Percentiles rank a stretch among this genome's conserved stretches.
These are phyloP conservation scores for Leishmania aethiopica DNA, from an alignment of 208 protist species.

Conservation along the genomic window DNA sequence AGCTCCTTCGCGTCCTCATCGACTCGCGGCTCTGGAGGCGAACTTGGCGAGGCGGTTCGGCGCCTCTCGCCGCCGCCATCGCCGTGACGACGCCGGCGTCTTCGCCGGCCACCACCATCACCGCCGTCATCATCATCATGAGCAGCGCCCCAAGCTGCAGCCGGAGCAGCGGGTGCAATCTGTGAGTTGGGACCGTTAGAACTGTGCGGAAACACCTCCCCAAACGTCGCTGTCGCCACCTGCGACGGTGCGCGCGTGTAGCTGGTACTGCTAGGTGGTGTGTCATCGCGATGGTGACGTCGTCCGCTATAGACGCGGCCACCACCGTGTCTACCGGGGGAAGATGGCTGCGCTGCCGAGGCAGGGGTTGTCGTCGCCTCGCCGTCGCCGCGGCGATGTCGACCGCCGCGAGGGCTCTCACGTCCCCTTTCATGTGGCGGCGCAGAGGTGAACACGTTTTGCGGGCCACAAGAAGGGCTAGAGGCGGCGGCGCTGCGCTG, in stretches of 20 bases:
- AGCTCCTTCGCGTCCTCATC: not conserved
- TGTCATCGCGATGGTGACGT: constrained; percentile 6
- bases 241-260: constrained; percentile 18
- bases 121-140: not conserved
- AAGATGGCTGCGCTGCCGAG: not conserved
- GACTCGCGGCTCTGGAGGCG: not conserved
- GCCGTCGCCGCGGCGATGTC: not conserved
- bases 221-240: constrained; percentile 2
- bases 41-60: not conserved
- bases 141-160: not conserved
- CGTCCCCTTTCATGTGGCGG: not conserved
- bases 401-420: constrained; percentile 1
- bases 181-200: not conserved
- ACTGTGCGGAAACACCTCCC: not conserved
- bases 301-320: constrained; percentile 11
- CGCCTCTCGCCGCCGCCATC: not conserved
- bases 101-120: not conserved
- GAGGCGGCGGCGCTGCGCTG: not conserved
- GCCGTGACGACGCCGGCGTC: constrained; percentile 1
- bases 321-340: not conserved
- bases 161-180: not conserved
- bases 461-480: not conserved
- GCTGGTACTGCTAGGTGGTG: constrained; percentile 4
- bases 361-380: not conserved
- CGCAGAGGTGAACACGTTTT: not conserved